Evolutionary conservation across 2,329 filamentous ascomycete species (phyloP).

Genomic region (Cercospora beticola): DNA sequence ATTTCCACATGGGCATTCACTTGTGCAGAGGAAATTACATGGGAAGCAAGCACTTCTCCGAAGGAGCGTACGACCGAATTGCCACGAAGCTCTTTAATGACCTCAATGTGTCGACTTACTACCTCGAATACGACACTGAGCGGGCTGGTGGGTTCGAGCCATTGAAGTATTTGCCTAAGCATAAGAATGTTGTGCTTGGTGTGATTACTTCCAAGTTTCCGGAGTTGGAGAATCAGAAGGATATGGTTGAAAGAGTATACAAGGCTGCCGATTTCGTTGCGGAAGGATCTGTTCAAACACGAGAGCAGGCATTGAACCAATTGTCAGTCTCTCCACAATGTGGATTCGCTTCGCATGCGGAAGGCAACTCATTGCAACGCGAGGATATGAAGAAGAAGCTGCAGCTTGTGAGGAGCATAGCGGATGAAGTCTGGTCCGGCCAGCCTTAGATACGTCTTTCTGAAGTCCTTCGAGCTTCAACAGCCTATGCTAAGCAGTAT

Average conservation of each 20-base stretch:
- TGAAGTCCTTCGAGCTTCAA: slow-evolving; percentile 7
- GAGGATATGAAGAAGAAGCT: slow-evolving; percentile 75
- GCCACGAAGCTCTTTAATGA: slow-evolving; percentile 41
- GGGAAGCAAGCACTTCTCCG: slow-evolving; percentile 48
- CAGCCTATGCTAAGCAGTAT: background rate
- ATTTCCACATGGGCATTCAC: slow-evolving; percentile 76
- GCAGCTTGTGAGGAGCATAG: slow-evolving; percentile 67
- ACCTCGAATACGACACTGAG: slow-evolving; percentile 48
- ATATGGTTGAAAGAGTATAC: slow-evolving; percentile 49
- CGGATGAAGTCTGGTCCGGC: slow-evolving; percentile 69
- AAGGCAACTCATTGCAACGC: slow-evolving; percentile 58
- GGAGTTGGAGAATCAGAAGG: slow-evolving; percentile 47
- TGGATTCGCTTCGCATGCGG: slow-evolving; percentile 64
- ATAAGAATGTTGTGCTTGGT: slow-evolving; percentile 51
- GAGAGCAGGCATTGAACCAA: slow-evolving; percentile 67
- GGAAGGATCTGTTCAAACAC: slow-evolving; percentile 59
- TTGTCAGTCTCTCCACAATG: slow-evolving; percentile 66
- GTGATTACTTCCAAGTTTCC: slow-evolving; percentile 51
- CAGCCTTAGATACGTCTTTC: slow-evolving; percentile 42
- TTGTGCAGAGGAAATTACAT: slow-evolving; percentile 60
- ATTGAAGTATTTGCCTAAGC: slow-evolving; percentile 45
- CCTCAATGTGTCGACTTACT: slow-evolving; percentile 39
- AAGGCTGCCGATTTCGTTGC: slow-evolving; percentile 65
- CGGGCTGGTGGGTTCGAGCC: slow-evolving; percentile 51
- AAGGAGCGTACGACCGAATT: slow-evolving; percentile 50